Conservation (phyloP, 441 rosid genomes). For the Adansonia grandidieri region DNA sequence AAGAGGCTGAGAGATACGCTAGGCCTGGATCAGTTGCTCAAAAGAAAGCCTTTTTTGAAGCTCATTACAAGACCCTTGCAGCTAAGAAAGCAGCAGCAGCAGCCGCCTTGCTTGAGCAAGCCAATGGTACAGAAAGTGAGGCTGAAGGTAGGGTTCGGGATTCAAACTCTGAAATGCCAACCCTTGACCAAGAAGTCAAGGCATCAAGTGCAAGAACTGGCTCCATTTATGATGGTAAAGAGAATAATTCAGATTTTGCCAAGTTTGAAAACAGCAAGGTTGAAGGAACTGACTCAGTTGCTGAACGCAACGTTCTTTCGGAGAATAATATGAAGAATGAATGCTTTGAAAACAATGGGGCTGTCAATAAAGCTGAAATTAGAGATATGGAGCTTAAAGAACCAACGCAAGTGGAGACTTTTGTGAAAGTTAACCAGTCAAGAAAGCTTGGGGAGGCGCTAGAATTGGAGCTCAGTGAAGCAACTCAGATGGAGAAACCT, state of each 20-base stretch:
- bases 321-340: slow-evolving; percentile 29
- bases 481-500: slow-evolving; percentile 43
- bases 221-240: slow-evolving; percentile 21
- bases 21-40: slow-evolving; percentile 81
- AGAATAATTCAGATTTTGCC: slow-evolving; percentile 18
- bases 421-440: slow-evolving; percentile 32
- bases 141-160: slow-evolving; percentile 20
- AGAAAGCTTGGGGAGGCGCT: slow-evolving; percentile 30
- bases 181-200: slow-evolving; percentile 19
- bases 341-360: slow-evolving; percentile 18
- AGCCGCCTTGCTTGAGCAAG: slow-evolving; percentile 53
- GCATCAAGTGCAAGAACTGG: slow-evolving; percentile 22
- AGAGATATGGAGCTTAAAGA: slow-evolving; percentile 25
- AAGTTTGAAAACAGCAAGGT: slow-evolving; percentile 29
- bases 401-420: slow-evolving; percentile 33
- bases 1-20: slow-evolving; percentile 72
- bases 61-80: slow-evolving; percentile 73
- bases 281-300: slow-evolving; percentile 20
- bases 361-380: slow-evolving; percentile 10
- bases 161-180: background rate
- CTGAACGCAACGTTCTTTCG: slow-evolving; percentile 27
- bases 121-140: slow-evolving; percentile 29
- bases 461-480: slow-evolving; percentile 37
- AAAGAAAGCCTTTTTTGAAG: slow-evolving; percentile 84
- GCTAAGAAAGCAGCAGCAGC: slow-evolving; percentile 58